These are phyloP conservation scores for Apiospora phragmitis DNA, from an alignment of 2,329 filamentous ascomycete species.

Conservation along the genomic window DNA sequence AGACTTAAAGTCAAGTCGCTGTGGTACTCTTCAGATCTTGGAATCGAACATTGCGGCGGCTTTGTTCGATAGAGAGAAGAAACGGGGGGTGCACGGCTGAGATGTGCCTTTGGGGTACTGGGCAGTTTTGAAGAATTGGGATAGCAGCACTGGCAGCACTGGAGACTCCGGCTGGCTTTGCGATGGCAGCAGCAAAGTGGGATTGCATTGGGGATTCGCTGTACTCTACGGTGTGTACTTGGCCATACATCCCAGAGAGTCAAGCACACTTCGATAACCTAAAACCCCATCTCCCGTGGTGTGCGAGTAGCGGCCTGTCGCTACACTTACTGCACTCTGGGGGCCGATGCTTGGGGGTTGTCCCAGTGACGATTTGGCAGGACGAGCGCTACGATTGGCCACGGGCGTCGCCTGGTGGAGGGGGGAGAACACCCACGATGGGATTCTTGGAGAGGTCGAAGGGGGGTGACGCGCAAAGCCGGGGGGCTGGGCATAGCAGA, in stretches of 20 bases:
- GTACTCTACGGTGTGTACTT: slow-evolving; percentile 5
- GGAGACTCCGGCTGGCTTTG: slow-evolving; percentile 5
- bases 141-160: slow-evolving; percentile 7
- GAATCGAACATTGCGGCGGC: slow-evolving; percentile 55
- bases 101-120: slow-evolving; percentile 27
- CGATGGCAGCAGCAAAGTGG: slow-evolving; percentile 11
- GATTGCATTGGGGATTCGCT: slow-evolving; percentile 9
- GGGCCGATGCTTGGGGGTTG: slow-evolving; percentile 2
- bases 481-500: slow-evolving; percentile 5
- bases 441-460: background rate
- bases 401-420: background rate
- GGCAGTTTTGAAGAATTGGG: slow-evolving; percentile 34
- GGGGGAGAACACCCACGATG: background rate
- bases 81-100: slow-evolving; percentile 28
- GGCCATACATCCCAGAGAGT: slow-evolving; percentile 5
- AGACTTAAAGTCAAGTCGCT: slow-evolving; percentile 54
- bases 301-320: background rate
- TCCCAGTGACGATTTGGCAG: background rate
- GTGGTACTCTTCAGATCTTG: slow-evolving; percentile 52
- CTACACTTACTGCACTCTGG: background rate
- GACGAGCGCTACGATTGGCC: background rate
- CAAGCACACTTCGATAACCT: background rate
- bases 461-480: background rate
- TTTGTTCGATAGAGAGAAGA: slow-evolving; percentile 49
- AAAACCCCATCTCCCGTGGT: background rate